phyloP scores from a whole-genome alignment of 768 basidiomycete species.

The Amanita inopinata region DNA sequence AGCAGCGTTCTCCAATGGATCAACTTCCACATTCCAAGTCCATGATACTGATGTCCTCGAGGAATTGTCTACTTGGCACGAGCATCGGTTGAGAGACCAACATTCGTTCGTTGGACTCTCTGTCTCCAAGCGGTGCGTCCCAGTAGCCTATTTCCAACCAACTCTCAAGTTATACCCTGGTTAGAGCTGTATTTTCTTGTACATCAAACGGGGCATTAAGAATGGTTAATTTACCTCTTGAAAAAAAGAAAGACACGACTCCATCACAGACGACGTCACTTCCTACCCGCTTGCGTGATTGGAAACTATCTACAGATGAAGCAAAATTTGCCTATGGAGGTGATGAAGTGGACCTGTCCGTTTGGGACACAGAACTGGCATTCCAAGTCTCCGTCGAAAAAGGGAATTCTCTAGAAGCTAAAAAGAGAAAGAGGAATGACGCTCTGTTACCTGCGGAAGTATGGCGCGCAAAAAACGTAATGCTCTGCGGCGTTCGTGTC shows the following conservation, averaged over 20 bases:
- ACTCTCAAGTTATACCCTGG: too few species aligned
- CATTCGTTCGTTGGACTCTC: slow-evolving; percentile 57
- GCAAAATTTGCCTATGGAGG: slow-evolving; percentile 72
- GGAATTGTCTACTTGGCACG: slow-evolving; percentile 47
- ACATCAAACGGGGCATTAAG: slow-evolving; percentile 70
- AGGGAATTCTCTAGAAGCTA: slow-evolving; percentile 19
- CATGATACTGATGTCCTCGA: slow-evolving; percentile 32
- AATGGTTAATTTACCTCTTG: slow-evolving; percentile 26
- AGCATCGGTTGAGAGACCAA: slow-evolving; percentile 42
- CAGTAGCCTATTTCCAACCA: neutral
- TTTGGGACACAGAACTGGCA: slow-evolving; percentile 63
- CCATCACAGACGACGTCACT: slow-evolving; percentile 31
- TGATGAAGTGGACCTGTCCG: slow-evolving; percentile 75
- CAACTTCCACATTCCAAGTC: slow-evolving; percentile 33
- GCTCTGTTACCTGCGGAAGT: slow-evolving; percentile 60
- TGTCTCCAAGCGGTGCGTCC: slow-evolving; percentile 36
- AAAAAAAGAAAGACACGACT: slow-evolving; percentile 15
- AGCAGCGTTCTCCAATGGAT: slow-evolving; percentile 55
- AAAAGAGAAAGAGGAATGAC: slow-evolving; percentile 52
- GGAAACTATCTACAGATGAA: slow-evolving; percentile 45
- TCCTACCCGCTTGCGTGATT: slow-evolving; percentile 60
- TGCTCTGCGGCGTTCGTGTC: slow-evolving; percentile 11
- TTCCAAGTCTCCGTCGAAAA: slow-evolving; percentile 27
- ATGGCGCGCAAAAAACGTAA: slow-evolving; percentile 80
- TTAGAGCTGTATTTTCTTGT: slow-evolving; percentile 54